phyloP scores from a whole-genome alignment of 495 filamentous ascomycete species.

The Thermothielavioides terrestris region DNA sequence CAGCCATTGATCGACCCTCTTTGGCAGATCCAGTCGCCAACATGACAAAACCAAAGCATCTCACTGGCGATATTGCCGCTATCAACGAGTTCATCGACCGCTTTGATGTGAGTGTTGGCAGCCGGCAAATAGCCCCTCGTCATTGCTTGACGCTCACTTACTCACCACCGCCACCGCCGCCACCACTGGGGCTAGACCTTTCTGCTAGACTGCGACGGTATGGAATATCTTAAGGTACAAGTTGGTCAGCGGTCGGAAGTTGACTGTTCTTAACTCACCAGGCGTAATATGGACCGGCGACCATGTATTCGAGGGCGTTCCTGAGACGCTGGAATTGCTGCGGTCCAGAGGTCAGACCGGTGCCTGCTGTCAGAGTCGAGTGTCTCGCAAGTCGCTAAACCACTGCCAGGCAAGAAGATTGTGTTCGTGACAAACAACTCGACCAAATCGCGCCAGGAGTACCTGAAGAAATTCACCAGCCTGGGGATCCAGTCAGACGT shows the following conservation, averaged over 20 bases:
- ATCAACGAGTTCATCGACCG: constrained; percentile 76
- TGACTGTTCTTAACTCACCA: constrained; percentile 36
- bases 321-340: constrained; percentile 74
- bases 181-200: too few relatives aligned
- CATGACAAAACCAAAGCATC: constrained; percentile 51
- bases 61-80: constrained; percentile 67
- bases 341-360: constrained; percentile 61
- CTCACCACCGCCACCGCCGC: constrained; percentile 1
- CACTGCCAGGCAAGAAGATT: constrained; percentile 65
- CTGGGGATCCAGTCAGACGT: constrained; percentile 70
- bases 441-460: constrained; percentile 88
- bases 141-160: not conserved
- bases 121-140: not conserved
- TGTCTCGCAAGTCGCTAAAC: too few relatives aligned
- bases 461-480: constrained; percentile 78
- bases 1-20: not conserved
- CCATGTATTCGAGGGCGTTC: constrained; percentile 70
- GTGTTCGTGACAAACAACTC: constrained; percentile 99
- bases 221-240: constrained; percentile 7
- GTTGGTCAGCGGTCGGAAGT: constrained; percentile 1
- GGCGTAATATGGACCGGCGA: constrained; percentile 96
- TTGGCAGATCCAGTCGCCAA: not conserved
- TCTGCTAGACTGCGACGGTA: constrained; percentile 96
- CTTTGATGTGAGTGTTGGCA: constrained; percentile 69
- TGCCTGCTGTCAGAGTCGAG: not conserved